Conservation (phyloP, 2,329 filamentous ascomycete species). For the Fusarium equiseti region DNA sequence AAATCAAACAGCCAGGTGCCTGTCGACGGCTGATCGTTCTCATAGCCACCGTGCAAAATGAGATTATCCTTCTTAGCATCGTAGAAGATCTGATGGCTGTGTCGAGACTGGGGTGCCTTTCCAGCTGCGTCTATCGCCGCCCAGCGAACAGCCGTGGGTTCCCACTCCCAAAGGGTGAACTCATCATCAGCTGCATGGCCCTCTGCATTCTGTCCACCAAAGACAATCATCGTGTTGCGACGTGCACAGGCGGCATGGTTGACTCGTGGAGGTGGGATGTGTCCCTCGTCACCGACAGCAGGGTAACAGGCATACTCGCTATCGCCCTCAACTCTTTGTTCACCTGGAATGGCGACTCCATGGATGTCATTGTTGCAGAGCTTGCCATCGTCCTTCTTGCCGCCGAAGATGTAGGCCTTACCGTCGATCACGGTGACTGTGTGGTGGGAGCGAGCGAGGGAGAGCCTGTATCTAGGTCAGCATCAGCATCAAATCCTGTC, state of each 20-base stretch:
- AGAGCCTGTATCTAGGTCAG: not conserved
- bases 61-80: slow-evolving; percentile 25
- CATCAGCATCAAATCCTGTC: not conserved
- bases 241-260: slow-evolving; percentile 34
- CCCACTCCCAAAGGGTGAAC: slow-evolving; percentile 36
- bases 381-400: slow-evolving; percentile 24
- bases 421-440: slow-evolving; percentile 29
- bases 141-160: slow-evolving; percentile 21
- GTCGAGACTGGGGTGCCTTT: slow-evolving; percentile 11
- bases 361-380: slow-evolving; percentile 36
- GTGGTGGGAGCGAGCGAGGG: slow-evolving; percentile 34
- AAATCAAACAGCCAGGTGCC: slow-evolving; percentile 41
- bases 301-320: slow-evolving; percentile 40
- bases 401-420: slow-evolving; percentile 40
- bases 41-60: slow-evolving; percentile 31
- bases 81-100: slow-evolving; percentile 33
- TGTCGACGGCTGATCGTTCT: not conserved
- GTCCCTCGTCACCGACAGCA: slow-evolving; percentile 20
- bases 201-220: slow-evolving; percentile 24
- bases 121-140: slow-evolving; percentile 19
- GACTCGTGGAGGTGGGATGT: slow-evolving; percentile 6
- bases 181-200: slow-evolving; percentile 20
- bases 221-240: slow-evolving; percentile 24
- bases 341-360: slow-evolving; percentile 13
- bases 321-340: not conserved